Evolutionary conservation across 768 basidiomycete species (phyloP).

Genomic region (Coprinellus micaceus): DNA sequence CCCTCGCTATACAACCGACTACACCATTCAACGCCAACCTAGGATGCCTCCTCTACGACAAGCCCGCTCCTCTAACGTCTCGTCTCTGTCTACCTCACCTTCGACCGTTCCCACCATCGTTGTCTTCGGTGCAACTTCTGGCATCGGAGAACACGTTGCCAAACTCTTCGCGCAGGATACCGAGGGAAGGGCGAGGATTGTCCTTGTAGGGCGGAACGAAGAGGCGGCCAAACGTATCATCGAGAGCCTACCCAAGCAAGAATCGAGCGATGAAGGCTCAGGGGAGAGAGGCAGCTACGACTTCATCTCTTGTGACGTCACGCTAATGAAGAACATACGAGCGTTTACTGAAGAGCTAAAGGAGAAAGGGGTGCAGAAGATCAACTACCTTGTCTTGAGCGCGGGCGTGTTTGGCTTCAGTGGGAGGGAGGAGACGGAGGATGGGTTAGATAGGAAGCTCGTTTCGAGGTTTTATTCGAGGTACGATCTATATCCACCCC

Average conservation of each 20-base stretch:
- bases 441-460: constrained; percentile 27
- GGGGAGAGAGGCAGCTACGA: constrained; percentile 21
- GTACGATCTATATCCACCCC: no score
- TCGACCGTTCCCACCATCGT: constrained; percentile 30
- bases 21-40: no score
- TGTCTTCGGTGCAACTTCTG: constrained; percentile 45
- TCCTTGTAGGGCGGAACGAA: constrained; percentile 51
- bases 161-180: constrained; percentile 42
- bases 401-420: constrained; percentile 38
- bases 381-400: constrained; percentile 52
- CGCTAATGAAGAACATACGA: constrained; percentile 51
- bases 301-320: constrained; percentile 51
- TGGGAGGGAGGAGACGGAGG: constrained; percentile 24
- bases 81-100: constrained; percentile 22
- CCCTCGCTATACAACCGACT: no score
- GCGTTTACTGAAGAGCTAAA: constrained; percentile 24
- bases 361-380: constrained; percentile 29
- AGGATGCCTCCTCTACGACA: constrained; percentile 30
- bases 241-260: constrained; percentile 31
- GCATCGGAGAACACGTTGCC: constrained; percentile 47
- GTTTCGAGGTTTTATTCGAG: constrained; percentile 23
- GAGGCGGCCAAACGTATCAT: constrained; percentile 45
- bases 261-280: not conserved
- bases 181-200: constrained; percentile 48
- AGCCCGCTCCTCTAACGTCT: constrained; percentile 31